A percentile compares a stretch with the other conserved stretches of the same genome.
Conservation (phyloP, 441 rosid species). For the Sinapis alba region DNA sequence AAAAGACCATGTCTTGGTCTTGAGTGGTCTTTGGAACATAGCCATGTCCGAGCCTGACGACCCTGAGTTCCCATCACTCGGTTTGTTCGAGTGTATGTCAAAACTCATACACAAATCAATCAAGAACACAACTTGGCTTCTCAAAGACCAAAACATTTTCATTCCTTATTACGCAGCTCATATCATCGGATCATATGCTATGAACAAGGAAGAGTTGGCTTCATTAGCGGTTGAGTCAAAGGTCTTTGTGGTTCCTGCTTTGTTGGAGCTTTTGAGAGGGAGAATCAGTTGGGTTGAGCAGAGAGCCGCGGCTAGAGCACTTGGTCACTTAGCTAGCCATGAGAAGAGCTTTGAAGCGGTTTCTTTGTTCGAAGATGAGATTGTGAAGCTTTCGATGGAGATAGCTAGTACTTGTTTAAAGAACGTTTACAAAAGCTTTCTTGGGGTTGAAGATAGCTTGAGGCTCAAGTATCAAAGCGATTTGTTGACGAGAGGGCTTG, state of each 20-base stretch:
- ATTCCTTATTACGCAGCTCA: constrained; percentile 90
- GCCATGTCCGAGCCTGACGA: constrained; percentile 80
- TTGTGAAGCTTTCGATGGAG: constrained; percentile 53
- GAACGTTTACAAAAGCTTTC: constrained; percentile 51
- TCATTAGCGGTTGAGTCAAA: constrained; percentile 58
- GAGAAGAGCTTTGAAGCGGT: constrained; percentile 58
- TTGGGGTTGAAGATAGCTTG: constrained; percentile 51
- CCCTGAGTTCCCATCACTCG: constrained; percentile 77
- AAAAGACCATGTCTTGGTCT: constrained; percentile 64
- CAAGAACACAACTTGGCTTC: constrained; percentile 62
- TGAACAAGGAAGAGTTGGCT: constrained; percentile 67
- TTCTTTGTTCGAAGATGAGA: constrained; percentile 54
- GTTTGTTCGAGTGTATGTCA: constrained; percentile 77
- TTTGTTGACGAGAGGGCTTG: constrained; percentile 72
- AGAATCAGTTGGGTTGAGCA: constrained; percentile 90
- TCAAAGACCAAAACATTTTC: constrained; percentile 72
- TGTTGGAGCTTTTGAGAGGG: constrained; percentile 82
- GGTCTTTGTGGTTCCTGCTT: constrained; percentile 50
- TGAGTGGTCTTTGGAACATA: constrained; percentile 76
- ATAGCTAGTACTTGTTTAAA: constrained; percentile 51
- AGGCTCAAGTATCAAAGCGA: constrained; percentile 73
- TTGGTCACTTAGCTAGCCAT: constrained; percentile 75
- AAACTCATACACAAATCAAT: constrained; percentile 61
- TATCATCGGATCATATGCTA: constrained; percentile 75
- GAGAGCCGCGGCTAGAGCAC: constrained; percentile 75